Percentiles rank a stretch among this genome's conserved stretches.
phyloP scores from a whole-genome alignment of 208 protist species.

The Sergeia podlipaevii region DNA sequence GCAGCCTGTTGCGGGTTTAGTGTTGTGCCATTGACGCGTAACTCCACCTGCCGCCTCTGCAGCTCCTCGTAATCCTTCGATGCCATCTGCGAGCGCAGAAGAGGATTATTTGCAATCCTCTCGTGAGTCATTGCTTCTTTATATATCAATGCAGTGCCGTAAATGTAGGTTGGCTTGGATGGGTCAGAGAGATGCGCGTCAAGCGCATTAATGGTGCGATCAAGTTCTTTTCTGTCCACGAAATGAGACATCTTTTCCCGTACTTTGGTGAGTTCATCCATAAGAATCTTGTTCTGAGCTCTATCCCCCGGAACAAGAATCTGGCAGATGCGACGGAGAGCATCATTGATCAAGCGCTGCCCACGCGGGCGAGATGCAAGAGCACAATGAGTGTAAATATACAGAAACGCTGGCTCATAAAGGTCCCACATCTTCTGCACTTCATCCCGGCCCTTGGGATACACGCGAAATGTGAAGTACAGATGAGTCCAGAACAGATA shows the following conservation, averaged over 20 bases:
- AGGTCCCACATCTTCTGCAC: conserved; percentile 78
- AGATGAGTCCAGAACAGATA: conserved; percentile 87
- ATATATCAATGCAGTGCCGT: conserved; percentile 70
- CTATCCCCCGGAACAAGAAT: conserved; percentile 67
- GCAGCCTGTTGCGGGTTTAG: conserved; percentile 55
- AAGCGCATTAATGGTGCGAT: conserved; percentile 75
- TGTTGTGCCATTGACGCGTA: conserved; percentile 36
- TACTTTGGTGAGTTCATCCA: conserved; percentile 71
- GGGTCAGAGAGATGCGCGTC: conserved; percentile 56
- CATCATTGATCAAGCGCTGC: conserved; percentile 77
- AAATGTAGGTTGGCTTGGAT: conserved; percentile 59
- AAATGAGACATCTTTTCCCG: conserved; percentile 81
- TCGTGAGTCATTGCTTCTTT: conserved; percentile 57
- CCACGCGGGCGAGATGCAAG: conserved; percentile 62
- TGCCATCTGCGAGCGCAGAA: conserved; percentile 58
- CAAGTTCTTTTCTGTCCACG: conserved; percentile 66
- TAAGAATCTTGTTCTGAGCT: conserved; percentile 49
- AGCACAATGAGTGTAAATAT: conserved; percentile 84
- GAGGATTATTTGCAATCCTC: conserved; percentile 52
- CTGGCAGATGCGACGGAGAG: conserved; percentile 76
- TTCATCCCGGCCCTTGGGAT: conserved; percentile 61
- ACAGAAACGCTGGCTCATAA: conserved; percentile 78
- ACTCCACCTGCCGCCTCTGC: conserved; percentile 39
- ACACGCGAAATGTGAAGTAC: conserved; percentile 85
- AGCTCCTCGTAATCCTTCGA: conserved; percentile 70